Percentiles rank a stretch among this genome's conserved stretches.
Conservation (phyloP, 2,329 filamentous ascomycete genomes). For the Scolecobasidium constrictum region DNA sequence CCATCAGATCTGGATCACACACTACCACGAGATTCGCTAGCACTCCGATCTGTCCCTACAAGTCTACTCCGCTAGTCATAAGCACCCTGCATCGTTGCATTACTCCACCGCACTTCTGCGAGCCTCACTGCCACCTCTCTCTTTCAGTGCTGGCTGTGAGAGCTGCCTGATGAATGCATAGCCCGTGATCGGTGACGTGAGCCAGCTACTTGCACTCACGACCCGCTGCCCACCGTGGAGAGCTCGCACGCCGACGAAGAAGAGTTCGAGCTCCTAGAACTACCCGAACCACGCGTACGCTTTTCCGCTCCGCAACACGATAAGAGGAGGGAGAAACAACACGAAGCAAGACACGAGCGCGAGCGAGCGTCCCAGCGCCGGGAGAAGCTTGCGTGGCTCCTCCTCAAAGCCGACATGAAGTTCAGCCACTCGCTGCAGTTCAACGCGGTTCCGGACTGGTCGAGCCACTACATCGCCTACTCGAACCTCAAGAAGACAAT, state of each 20-base stretch:
- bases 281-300: slow-evolving; percentile 1
- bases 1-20: too few species aligned
- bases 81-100: too few species aligned
- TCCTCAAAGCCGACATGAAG: slow-evolving; percentile 57
- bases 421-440: slow-evolving; percentile 99
- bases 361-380: slow-evolving; percentile 32
- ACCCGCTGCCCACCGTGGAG: background rate
- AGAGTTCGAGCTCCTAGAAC: slow-evolving; percentile 9
- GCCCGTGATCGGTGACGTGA: too few species aligned
- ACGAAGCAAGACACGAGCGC: background rate
- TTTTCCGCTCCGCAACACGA: background rate
- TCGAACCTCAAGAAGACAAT: slow-evolving; percentile 99
- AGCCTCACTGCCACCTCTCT: too few species aligned
- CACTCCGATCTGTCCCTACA: too few species aligned
- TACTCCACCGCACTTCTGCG: too few species aligned
- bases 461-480: slow-evolving; percentile 93
- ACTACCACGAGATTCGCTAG: too few species aligned
- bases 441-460: slow-evolving; percentile 99
- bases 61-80: too few species aligned
- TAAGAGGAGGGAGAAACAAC: slow-evolving; percentile 1
- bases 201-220: too few species aligned
- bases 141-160: too few species aligned
- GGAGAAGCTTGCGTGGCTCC: slow-evolving; percentile 59
- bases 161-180: too few species aligned
- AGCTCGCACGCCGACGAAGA: background rate